Evolutionary conservation across 2,329 filamentous ascomycete species (phyloP), one percentile per base, ranked within the genome.

Genomic region (Byssoonygena ceratinophila): DNA sequence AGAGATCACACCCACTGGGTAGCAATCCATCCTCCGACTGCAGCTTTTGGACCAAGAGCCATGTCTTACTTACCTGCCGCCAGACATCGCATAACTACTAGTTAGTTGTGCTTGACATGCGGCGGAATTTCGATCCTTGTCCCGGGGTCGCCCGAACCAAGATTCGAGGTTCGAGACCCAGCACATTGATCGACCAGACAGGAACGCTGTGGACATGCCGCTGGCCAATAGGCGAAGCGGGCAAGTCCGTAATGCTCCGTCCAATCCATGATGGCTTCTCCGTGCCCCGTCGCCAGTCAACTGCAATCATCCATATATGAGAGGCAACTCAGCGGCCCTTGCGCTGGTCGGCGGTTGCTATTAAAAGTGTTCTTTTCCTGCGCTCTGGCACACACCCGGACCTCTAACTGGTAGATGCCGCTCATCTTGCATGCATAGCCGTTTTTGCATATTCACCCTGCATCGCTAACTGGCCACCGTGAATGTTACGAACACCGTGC

Each of bases 381-480:
- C n/a, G n/a, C n/a, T n/a, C n/a, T 9, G 4, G 16, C 4, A 9
- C 34, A 12, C 34, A n/a, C 34, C n/a, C 18, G 18, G n/a, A 4
- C 25, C 25, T 45, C 25, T n/a, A 20, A 18, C n/a, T 6, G 25
- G 18, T 8, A 9, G 36, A 46, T 51, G 48, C 48, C 39, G 39
- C 48, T 44, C 37, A 51, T 51, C 48, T 44, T 51, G 48, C 48
- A 51, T 51, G 48, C 48, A 51, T 51, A 51, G 29, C 48, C 48
- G 48, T 44, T 51, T 51, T 43, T 20, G 22, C 27, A 14, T n/a
- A 16, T 39, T 27, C 46, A 40, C 27, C 37, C 16, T 50, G 37
- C 47, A 44, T 44, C 18, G 27, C n/a, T 36, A 29, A 16, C 39
- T 36, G 22, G 23, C n/a, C n/a, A 20, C 46, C 46, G 34, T 34